Evolutionary conservation across 1,139 yeast species (phyloP).

Genomic region (Maudiozyma humilis): DNA sequence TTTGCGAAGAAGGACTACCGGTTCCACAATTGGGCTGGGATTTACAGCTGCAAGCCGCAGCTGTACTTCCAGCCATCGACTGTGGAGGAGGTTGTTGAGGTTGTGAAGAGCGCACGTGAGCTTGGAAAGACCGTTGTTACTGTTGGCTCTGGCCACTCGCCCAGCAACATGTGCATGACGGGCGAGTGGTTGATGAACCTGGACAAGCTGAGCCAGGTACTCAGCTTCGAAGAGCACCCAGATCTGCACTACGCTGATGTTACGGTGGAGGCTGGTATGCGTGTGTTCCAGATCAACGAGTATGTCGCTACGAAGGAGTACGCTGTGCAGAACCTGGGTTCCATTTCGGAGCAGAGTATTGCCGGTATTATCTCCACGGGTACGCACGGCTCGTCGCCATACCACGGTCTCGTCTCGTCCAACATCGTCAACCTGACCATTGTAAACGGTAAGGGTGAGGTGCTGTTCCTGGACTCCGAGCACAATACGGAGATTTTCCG

Average conservation of each 20-base stretch:
- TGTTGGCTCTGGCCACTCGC: slow-evolving; percentile 94
- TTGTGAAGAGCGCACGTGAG: slow-evolving; percentile 58
- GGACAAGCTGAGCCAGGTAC: slow-evolving; percentile 58
- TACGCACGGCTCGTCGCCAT: slow-evolving; percentile 91
- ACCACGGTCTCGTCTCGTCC: slow-evolving; percentile 82
- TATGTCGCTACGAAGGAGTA: slow-evolving; percentile 53
- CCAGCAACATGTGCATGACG: slow-evolving; percentile 85
- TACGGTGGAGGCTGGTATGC: slow-evolving; percentile 85
- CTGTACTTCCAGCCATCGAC: slow-evolving; percentile 68
- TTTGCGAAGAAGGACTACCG: slow-evolving; percentile 4
- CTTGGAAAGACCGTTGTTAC: slow-evolving; percentile 64
- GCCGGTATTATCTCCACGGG: slow-evolving; percentile 96
- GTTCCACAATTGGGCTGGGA: slow-evolving; percentile 81
- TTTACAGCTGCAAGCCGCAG: slow-evolving; percentile 69
- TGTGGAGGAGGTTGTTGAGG: slow-evolving; percentile 52
- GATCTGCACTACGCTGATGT: slow-evolving; percentile 73
- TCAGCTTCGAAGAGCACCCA: slow-evolving; percentile 36
- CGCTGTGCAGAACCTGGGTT: slow-evolving; percentile 87
- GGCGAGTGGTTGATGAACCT: slow-evolving; percentile 81
- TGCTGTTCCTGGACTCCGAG: slow-evolving; percentile 59
- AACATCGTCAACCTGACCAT: slow-evolving; percentile 74
- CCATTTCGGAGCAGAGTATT: slow-evolving; percentile 86
- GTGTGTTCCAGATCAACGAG: slow-evolving; percentile 71
- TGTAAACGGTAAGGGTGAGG: slow-evolving; percentile 64
- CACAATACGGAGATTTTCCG: slow-evolving; percentile 63